These are phyloP conservation scores for Hypoxylon sp. DNA, from an alignment of 2,329 filamentous ascomycete species.

Conservation along the genomic window DNA sequence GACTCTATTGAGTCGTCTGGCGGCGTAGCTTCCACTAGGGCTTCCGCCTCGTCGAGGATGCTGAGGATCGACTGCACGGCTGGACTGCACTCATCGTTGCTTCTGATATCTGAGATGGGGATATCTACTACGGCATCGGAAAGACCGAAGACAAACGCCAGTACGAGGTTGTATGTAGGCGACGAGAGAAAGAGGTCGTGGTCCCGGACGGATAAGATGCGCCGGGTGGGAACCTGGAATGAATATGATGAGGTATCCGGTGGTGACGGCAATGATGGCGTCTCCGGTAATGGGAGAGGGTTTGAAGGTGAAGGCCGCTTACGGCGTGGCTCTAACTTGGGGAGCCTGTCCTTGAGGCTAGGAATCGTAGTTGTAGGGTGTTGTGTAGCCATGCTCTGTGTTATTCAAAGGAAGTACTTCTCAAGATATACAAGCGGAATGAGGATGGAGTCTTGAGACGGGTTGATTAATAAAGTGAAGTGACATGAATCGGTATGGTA, in stretches of 20 bases:
- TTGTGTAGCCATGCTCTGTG: constrained; percentile 41
- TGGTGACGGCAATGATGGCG: constrained; percentile 77
- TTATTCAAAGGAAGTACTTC: neutral
- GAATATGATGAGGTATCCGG: constrained; percentile 69
- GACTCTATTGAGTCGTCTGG: constrained; percentile 89
- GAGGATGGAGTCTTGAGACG: constrained; percentile 5
- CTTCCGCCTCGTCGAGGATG: constrained; percentile 77
- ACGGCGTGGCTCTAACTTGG: constrained; percentile 74
- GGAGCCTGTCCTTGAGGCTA: constrained; percentile 68
- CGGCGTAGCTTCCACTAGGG: constrained; percentile 75
- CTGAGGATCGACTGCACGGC: constrained; percentile 72
- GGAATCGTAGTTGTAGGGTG: constrained; percentile 52
- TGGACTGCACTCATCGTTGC: constrained; percentile 64
- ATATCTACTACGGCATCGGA: constrained; percentile 82
- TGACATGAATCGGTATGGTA: neutral
- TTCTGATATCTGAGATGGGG: constrained; percentile 71
- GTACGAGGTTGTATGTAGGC: constrained; percentile 78
- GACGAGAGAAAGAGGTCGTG: constrained; percentile 85
- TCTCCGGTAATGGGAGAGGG: constrained; percentile 75
- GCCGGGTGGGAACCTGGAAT: constrained; percentile 76
- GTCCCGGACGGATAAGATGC: constrained; percentile 84
- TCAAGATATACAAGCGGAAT: neutral
- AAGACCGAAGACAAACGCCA: constrained; percentile 87
- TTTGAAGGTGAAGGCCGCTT: constrained; percentile 65
- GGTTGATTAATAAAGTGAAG: constrained; percentile 31